Evolutionary conservation across 176 grass and related monocot genomes (phyloP), one percentile per base, ranked within the genome.

Genomic region (Leersia perrieri): DNA sequence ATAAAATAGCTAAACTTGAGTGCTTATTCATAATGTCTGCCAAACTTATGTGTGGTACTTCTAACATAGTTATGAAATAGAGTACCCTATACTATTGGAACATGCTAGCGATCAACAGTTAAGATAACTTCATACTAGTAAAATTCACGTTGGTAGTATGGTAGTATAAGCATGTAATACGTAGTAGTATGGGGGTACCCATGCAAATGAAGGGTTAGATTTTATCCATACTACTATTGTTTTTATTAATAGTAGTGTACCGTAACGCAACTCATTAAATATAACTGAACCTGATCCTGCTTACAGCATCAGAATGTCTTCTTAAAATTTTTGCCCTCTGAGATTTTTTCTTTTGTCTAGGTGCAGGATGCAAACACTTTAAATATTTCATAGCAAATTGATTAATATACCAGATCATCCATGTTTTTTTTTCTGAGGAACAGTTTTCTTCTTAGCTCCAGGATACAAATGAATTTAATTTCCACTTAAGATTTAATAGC

Each of bases 1-100:
- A 63, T 23, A 15, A 20, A 63, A 47, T 26, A 60, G n/a, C 9
- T 57, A 3, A 45, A n/a, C 16, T 77, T 41, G 62, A 36, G 10
- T 77, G 14, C 15, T 64, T 33, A 39, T 85, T 70, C 72, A 76
- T 23, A 32, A 75, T 80, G 30, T 11, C 76, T 35, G 36, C 44
- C 55, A 64, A 75, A 75, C 65, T 71, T 31, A 30, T 58, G 2
- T 38, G 68, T 49, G 61, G 30, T 60, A 81, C 12, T 68, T 83
- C 28, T 58, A 60, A 35, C 47, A 68, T 66, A 61, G 47, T 25
- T 78, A 66, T 57, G 25, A 31, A 67, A n/a, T n/a, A n/a, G n/a
- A n/a, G n/a, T n/a, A n/a, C n/a, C n/a, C n/a, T n/a, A n/a, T n/a
- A n/a, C n/a, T n/a, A n/a, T n/a, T n/a, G n/a, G n/a, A n/a, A n/a